phyloP scores from a whole-genome alignment of 2,329 filamentous ascomycete species.

The Blastomyces parvus region DNA sequence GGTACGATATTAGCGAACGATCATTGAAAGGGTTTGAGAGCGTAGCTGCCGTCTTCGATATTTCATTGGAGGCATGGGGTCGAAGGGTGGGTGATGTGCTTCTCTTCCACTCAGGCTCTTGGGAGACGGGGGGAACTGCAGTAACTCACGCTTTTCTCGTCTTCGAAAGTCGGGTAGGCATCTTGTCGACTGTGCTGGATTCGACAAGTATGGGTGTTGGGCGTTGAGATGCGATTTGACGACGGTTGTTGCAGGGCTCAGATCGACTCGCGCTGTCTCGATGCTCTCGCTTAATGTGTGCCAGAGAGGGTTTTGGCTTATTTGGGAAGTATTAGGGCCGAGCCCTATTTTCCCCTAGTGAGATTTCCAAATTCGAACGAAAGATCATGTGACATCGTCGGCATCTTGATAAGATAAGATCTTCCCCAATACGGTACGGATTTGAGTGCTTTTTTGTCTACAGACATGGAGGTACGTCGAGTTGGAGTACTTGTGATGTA shows the following conservation, averaged over 20 bases:
- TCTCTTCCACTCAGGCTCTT: background rate
- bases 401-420: background rate
- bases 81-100: background rate
- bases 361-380: conserved; percentile 8
- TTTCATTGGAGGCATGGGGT: background rate
- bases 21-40: background rate
- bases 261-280: background rate
- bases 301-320: conserved; percentile 21
- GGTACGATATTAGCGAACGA: background rate
- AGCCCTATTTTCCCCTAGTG: conserved; percentile 21
- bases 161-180: conserved; percentile 44
- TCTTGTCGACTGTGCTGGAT: conserved; percentile 36
- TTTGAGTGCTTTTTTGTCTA: too few relatives aligned
- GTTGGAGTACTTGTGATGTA: too few relatives aligned
- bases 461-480: too few relatives aligned
- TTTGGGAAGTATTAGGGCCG: conserved; percentile 17
- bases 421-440: background rate
- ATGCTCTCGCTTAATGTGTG: conserved; percentile 24
- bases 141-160: conserved; percentile 41
- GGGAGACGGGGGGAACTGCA: conserved; percentile 5
- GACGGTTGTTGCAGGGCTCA: conserved; percentile 9
- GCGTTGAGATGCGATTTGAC: conserved; percentile 26
- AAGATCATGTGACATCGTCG: background rate
- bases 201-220: conserved; percentile 33
- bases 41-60: background rate